Evolutionary conservation across 2,329 filamentous ascomycete genomes (phyloP), one percentile per base, ranked within the genome.

Genomic region (Calonectria leucothoes): DNA sequence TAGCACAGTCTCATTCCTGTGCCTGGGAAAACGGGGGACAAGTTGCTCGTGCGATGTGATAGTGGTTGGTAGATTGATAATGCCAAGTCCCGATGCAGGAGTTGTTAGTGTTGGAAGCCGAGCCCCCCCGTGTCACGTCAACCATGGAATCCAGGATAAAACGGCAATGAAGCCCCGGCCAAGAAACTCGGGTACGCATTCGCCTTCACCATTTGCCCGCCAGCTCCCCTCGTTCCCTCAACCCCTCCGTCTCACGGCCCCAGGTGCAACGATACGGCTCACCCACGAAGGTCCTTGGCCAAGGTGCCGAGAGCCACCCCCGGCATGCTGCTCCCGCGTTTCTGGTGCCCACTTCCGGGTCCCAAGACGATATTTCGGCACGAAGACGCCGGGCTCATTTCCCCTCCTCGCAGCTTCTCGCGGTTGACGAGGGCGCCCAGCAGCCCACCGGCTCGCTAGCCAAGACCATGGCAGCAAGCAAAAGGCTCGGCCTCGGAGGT

Each of bases 291-390:
- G 39, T 33, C 52, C 64, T 55, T 55, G 35, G 25, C 31, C 61
- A 66, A 72, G 65, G 25, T 61, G 64, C 55, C 70, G 70, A 59
- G 66, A n/a, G n/a, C n/a, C n/a, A n/a, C 75, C 66, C 69, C 65
- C 70, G 74, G 78, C 75, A 73, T 75, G 77, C 25, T 65, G 55
- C 64, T 68, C 65, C 65, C 52, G 55, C 37, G 31, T 33, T 61
- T 61, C 55, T 37, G 55, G 55, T 61, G 55, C 35, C 55, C 55
- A 61, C 55, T 61, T 61, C 35, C 55, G 71, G 35, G 52, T 63
- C 45, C 78, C 78, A 80, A 80, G 78, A 77, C 78, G 75, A 76
- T 72, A 77, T 75, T 70, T 77, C 78, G 78, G 78, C 78, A 79
- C 75, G 77, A 68, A 52, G 55, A 75, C 70, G 77, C 77, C 75